These are phyloP conservation scores for Aristolochia contorta DNA, from an alignment of 164 flowering plant species.

Conservation along the genomic window DNA sequence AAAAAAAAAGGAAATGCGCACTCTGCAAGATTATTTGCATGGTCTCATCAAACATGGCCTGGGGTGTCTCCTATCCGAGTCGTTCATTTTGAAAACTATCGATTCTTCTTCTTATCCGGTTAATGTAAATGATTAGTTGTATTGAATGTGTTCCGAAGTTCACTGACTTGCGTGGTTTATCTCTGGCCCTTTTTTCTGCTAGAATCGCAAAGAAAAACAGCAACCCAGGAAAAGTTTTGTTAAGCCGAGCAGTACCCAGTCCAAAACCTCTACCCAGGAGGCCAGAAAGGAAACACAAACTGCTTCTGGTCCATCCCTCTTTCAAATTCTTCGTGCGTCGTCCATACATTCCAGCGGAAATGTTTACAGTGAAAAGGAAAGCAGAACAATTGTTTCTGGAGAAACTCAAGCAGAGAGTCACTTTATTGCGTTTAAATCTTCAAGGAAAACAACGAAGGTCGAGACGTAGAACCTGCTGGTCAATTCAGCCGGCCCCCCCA, in stretches of 20 bases:
- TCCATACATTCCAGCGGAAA: constrained; percentile 25
- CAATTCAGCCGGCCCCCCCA: no score
- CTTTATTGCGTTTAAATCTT: constrained; percentile 58
- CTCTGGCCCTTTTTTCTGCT: constrained; percentile 6
- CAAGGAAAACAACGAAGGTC: constrained; percentile 33
- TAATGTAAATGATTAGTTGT: no score
- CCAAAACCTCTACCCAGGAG: constrained; percentile 27
- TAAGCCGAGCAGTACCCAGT: constrained; percentile 39
- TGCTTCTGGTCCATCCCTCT: constrained; percentile 37
- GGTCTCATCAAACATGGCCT: no score
- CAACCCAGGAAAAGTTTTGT: constrained; percentile 26
- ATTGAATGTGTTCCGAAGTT: not conserved
- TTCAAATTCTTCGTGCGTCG: constrained; percentile 53
- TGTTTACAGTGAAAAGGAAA: constrained; percentile 7
- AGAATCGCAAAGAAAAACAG: constrained; percentile 35
- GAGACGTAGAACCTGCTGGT: constrained; percentile 22
- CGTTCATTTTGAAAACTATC: no score
- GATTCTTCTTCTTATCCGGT: no score
- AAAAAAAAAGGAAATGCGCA: no score
- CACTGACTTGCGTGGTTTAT: not conserved
- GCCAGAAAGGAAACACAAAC: constrained; percentile 14
- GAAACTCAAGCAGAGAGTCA: constrained; percentile 32
- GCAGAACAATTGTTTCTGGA: constrained; percentile 7
- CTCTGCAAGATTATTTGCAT: no score
- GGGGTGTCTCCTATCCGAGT: no score